Evolutionary conservation across 495 filamentous ascomycete genomes (phyloP), one percentile per base, ranked within the genome.

Genomic region (Pyronema domesticum): DNA sequence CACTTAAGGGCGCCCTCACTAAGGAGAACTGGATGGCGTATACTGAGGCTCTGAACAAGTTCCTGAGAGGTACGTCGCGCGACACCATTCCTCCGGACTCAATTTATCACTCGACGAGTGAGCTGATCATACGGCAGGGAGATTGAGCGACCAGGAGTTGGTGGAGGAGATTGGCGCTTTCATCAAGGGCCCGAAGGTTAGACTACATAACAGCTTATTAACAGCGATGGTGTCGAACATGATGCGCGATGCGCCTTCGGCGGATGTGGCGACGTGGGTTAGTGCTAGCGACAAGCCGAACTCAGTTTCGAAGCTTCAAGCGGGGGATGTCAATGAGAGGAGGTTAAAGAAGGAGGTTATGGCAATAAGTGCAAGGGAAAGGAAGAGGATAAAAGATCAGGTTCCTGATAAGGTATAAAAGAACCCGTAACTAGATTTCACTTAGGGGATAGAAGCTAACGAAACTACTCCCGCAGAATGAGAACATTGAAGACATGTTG

Each of bases 221-320:
- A 76, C 80, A 63, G 86, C 83, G 37, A 82, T 98, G 63, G 84
- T 83, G 64, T 83, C 77, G 56, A 98, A 98, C 71, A 74, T 85
- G 46, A 82, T 78, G 19, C 77, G 91, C 55, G 91, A 98, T 67
- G 79, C 85, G 64, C 91, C 91, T 6, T 88, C 94, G 64, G 80
- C 83, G 68, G 88, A 87, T 58, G 83, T 94, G 60, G 93, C 91
- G 56, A 84, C 78, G 60, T 98, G 89, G 89, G 91, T 98, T 53
- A 87, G 84, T 59, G 85, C 86, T 18, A 95, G 91, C 63, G 89
- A 96, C 70, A 95, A 95, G 71, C 88, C 88, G n/a, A 72, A 76
- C 11, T 67, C 75, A n/a, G 79, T 78, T 19, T 70, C 80, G 54
- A 78, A 81, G 46, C 89, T 91, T 68, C 85, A 83, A 30, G 78